Percentiles rank a stretch among this genome's conserved stretches.
Evolutionary conservation across 2,329 filamentous ascomycete genomes (phyloP).

Genomic region (Volutella citrinella): DNA sequence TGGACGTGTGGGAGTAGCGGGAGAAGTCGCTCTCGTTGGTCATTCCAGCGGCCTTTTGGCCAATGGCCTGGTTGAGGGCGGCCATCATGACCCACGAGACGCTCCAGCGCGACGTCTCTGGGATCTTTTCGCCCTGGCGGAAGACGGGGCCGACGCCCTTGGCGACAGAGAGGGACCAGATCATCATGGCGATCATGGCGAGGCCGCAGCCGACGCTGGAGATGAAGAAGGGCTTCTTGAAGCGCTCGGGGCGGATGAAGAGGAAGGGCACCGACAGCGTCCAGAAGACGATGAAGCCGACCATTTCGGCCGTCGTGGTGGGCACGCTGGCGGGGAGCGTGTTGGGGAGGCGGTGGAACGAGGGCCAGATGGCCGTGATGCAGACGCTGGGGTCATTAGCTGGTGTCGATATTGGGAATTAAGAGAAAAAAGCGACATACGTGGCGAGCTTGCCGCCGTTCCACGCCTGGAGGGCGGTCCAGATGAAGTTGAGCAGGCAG

Average conservation of each 20-base stretch:
- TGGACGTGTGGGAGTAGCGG: slow-evolving; percentile 21
- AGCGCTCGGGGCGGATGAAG: slow-evolving; percentile 46
- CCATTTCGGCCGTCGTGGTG: slow-evolving; percentile 39
- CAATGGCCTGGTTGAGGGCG: slow-evolving; percentile 25
- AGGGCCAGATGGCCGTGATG: no score
- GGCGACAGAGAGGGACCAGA: slow-evolving; percentile 44
- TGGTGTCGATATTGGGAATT: no score
- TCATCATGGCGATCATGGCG: slow-evolving; percentile 46
- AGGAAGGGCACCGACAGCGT: slow-evolving; percentile 47
- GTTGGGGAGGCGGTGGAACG: no score
- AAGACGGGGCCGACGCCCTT: slow-evolving; percentile 44
- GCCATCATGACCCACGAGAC: slow-evolving; percentile 25
- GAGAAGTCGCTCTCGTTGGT: slow-evolving; percentile 29
- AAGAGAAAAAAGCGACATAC: no score
- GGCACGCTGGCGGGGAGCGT: slow-evolving; percentile 38
- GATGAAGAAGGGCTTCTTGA: slow-evolving; percentile 44
- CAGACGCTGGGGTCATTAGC: no score
- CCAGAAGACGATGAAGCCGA: slow-evolving; percentile 51
- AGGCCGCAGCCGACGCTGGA: slow-evolving; percentile 41
- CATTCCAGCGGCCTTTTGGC: slow-evolving; percentile 25
- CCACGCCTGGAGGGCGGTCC: slow-evolving; percentile 43
- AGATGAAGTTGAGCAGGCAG: slow-evolving; percentile 48
- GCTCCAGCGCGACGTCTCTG: slow-evolving; percentile 15
- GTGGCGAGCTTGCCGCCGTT: no score
- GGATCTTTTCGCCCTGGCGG: slow-evolving; percentile 20